Evolutionary conservation across 106 monocot species (phyloP), one percentile per base, ranked within the genome.

Genomic region (Dioscorea dumetorum): DNA sequence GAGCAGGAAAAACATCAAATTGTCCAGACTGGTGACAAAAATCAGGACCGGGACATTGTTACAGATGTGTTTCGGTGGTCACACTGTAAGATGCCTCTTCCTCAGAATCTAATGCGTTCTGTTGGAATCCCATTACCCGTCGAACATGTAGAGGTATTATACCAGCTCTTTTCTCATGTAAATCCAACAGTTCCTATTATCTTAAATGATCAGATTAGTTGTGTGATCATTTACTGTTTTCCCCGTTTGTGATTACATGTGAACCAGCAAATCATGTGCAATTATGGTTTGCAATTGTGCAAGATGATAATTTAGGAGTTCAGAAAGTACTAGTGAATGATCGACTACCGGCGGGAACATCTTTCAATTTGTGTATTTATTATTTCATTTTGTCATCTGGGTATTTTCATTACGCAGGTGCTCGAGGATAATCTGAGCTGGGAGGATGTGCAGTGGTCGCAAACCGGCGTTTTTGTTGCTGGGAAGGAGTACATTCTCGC

Each of bases 1-100:
- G 77, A 74, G 56, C 72, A 74, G 22, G 83, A 86, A 23, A 86
- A 79, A 64, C 74, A 60, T 61, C 83, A 83, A 33, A 82, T 68
- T 74, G 49, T 66, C 32, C 85, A 74, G 63, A 75, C 73, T 48
- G 80, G 82, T 73, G 85, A 80, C n/a, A 79, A 71, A 66, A 70
- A 66, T 54, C 68, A 34, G 4, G 83, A 90, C 12, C 78, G 75
- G 31, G 82, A 91, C 21, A 79, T 75, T 41, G 57, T 62, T 3
- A 65, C 71, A 10, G 94, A 94, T 74, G 67, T 81, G n/a, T 94
- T 87, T 59, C 67, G 94, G n/a, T 94, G 84, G 87, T 87, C 94
- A 24, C 87, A 80, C n/a, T 94, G 94, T 72, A 87, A 74, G 79
- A 90, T 81, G 62, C 69, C 81, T n/a, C 71, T 90, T 64, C 90